Conservation (phyloP, 768 basidiomycete genomes). For the Termitomyces sp. region DNA sequence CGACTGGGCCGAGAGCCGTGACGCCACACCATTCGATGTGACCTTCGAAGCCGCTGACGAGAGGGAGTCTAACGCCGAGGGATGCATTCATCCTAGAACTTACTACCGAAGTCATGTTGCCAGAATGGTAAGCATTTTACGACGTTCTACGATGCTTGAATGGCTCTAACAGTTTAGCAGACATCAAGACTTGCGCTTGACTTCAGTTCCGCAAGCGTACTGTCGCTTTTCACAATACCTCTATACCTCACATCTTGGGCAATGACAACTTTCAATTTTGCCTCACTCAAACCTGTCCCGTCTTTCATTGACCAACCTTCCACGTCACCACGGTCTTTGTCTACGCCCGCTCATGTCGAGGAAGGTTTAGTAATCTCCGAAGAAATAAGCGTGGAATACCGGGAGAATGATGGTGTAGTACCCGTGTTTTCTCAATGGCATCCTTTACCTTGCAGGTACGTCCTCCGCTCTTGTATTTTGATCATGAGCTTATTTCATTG, state of each 20-base stretch:
- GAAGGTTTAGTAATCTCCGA: not conserved
- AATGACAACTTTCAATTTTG: not conserved
- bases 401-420: not conserved
- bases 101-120: not conserved
- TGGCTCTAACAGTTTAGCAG: not conserved
- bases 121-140: not conserved
- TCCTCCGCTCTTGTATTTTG: not conserved
- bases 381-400: not conserved
- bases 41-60: slow-evolving; percentile 40
- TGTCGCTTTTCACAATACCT: not conserved
- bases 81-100: slow-evolving; percentile 8
- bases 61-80: slow-evolving; percentile 33
- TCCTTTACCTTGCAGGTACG: not conserved
- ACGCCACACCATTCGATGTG: slow-evolving; percentile 40
- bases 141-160: not conserved
- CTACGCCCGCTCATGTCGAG: not conserved
- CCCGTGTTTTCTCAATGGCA: not conserved
- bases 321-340: not conserved
- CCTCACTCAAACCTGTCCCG: not conserved
- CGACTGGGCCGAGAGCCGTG: slow-evolving; percentile 42
- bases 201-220: not conserved
- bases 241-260: not conserved
- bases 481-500: not conserved
- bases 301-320: not conserved
- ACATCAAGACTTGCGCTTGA: not conserved